Percentiles rank a stretch among this genome's conserved stretches.
Evolutionary conservation across 345 rosid genomes (phyloP).

Genomic region (Alliaria petiolata): DNA sequence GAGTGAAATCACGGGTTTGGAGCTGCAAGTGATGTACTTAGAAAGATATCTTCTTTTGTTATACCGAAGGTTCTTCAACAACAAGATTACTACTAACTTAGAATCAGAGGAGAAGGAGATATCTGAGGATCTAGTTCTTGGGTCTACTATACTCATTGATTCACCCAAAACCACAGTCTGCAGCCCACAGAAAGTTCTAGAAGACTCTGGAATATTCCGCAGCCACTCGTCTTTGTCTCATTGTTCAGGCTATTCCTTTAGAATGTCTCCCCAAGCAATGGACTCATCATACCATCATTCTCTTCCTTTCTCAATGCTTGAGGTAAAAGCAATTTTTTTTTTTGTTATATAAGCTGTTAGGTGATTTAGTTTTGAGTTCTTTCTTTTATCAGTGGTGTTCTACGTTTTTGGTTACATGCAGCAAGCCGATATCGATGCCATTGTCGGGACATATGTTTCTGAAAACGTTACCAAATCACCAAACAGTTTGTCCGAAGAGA

Average conservation of each 20-base stretch:
- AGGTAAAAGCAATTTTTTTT: slow-evolving; percentile 39
- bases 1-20: slow-evolving; percentile 61
- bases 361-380: background rate
- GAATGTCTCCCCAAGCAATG: slow-evolving; percentile 39
- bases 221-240: slow-evolving; percentile 76
- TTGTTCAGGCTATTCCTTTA: slow-evolving; percentile 43
- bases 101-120: slow-evolving; percentile 16
- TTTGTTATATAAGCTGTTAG: too few species aligned
- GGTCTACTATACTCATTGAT: slow-evolving; percentile 6
- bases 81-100: slow-evolving; percentile 14
- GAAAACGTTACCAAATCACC: slow-evolving; percentile 43
- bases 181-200: slow-evolving; percentile 34
- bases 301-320: slow-evolving; percentile 88
- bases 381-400: background rate
- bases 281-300: slow-evolving; percentile 58
- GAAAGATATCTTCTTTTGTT: slow-evolving; percentile 74
- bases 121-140: slow-evolving; percentile 4
- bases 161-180: slow-evolving; percentile 18
- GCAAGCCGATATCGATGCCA: slow-evolving; percentile 46
- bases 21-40: slow-evolving; percentile 63
- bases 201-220: slow-evolving; percentile 53
- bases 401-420: slow-evolving; percentile 23
- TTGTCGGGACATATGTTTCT: slow-evolving; percentile 37
- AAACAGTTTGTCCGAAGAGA: slow-evolving; percentile 74
- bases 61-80: slow-evolving; percentile 52